Evolutionary conservation across 306 rosid species (phyloP).

Genomic region (Glycine tomentella): DNA sequence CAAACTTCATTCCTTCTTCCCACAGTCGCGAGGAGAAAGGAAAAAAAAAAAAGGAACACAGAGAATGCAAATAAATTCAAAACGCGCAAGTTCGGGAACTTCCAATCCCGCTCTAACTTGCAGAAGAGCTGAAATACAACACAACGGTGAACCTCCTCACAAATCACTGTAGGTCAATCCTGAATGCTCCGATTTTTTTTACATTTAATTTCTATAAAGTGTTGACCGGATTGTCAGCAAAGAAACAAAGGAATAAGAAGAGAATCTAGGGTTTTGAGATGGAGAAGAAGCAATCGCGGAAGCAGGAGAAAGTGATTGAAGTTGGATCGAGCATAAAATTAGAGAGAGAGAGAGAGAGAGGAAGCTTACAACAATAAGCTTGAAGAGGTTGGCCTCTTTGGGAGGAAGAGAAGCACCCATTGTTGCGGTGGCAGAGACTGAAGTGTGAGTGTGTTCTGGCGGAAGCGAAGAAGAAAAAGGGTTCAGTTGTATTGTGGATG

Average conservation of each 20-base stretch:
- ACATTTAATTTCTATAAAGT: too few relatives aligned
- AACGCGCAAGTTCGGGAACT: neutral
- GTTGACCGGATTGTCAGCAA: neutral
- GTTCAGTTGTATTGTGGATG: neutral
- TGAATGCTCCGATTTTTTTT: neutral
- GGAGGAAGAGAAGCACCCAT: slow-evolving; percentile 97
- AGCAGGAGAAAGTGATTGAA: slow-evolving; percentile 41
- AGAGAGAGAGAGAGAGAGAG: neutral
- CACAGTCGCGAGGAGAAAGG: neutral
- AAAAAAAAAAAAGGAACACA: neutral
- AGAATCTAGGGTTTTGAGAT: slow-evolving; percentile 59
- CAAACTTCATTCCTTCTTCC: slow-evolving; percentile 7
- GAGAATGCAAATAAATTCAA: neutral
- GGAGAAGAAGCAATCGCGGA: slow-evolving; percentile 3
- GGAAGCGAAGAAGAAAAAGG: neutral
- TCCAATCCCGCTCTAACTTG: slow-evolving; percentile 1
- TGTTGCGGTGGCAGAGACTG: slow-evolving; percentile 36
- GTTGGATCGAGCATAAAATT: slow-evolving; percentile 36
- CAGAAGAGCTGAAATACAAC: neutral
- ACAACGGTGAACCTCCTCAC: neutral
- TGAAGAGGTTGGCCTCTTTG: slow-evolving; percentile 96
- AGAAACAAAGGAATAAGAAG: neutral
- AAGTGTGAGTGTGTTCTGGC: neutral
- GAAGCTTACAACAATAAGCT: slow-evolving; percentile 93
- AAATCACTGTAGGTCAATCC: slow-evolving; percentile 20